Evolutionary conservation across 1,139 yeast species (phyloP), one percentile per base, ranked within the genome.

Genomic region (Saccharomyces hybrid): DNA sequence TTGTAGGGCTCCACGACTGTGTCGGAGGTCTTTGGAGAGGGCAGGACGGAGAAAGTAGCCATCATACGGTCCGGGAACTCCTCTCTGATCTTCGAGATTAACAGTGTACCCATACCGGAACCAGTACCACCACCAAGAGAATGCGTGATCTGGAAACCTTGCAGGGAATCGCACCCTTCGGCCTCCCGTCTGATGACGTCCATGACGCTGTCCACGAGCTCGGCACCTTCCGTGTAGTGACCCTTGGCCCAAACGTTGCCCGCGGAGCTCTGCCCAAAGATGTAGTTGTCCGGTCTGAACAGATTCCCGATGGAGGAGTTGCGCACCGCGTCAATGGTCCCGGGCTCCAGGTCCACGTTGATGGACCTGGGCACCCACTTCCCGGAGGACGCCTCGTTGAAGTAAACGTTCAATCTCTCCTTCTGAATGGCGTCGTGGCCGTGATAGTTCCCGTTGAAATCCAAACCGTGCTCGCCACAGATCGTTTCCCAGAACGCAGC

Each of bases 401-500:
- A 83, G 67, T 82, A 83, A 53, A 69, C 72, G 48, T 66, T 67
- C 46, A 70, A 52, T 51, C 70, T 66, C 27, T 69, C 69, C 55
- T 60, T 84, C 74, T 86, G 90, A 63, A 85, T 74, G 57, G 84
- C 89, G 58, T 83, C 81, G 31, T 74, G 73, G 16, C 91, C 90
- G 56, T 82, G 84, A 71, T 83, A 85, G 71, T 78, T 82, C 60
- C 99, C 99, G 61, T 83, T 79, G 65, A 80, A 79, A 70, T 89
- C 97, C 68, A 93, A 81, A 50, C 97, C 97, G 70, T 93, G 99
- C 75, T 93, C 99, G 61, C 89, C 95, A 77, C 96, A 86, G 69
- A 93, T 93, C 54, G 97, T 89, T 77, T 91, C 96, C 97, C 97
- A 89, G 71, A 89, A 89, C 57, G 96, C 96, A 64, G 96, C 95